These are phyloP conservation scores for Carex scoparia DNA, from an alignment of 176 grass and related monocot genomes.

Conservation along the genomic window DNA sequence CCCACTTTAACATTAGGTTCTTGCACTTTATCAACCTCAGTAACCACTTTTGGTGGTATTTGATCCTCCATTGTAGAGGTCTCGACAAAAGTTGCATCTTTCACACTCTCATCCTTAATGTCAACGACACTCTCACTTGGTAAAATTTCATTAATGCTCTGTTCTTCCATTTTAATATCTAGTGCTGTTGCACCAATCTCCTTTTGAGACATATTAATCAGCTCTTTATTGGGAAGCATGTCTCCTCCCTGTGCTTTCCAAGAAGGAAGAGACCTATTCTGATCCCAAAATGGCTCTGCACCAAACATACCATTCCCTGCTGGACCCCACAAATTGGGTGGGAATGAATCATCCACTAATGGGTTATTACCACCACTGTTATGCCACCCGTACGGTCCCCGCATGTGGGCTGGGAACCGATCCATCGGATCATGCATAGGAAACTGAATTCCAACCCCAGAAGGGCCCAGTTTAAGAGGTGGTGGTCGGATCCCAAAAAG, in stretches of 20 bases:
- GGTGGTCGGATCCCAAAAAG: slow-evolving; percentile 80
- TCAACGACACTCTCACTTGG: slow-evolving; percentile 34
- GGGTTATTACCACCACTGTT: slow-evolving; percentile 10
- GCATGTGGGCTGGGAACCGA: slow-evolving; percentile 64
- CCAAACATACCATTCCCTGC: slow-evolving; percentile 52
- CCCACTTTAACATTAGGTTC: slow-evolving; percentile 27
- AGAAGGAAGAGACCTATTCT: slow-evolving; percentile 43
- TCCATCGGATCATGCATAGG: slow-evolving; percentile 77
- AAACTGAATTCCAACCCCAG: slow-evolving; percentile 61
- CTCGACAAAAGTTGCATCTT: slow-evolving; percentile 7
- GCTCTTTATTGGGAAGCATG: slow-evolving; percentile 32
- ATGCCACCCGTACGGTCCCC: slow-evolving; percentile 72
- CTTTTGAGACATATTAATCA: slow-evolving; percentile 50
- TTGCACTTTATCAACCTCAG: slow-evolving; percentile 24
- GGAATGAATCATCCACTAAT: slow-evolving; percentile 58
- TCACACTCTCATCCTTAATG: slow-evolving; percentile 37
- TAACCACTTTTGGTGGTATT: slow-evolving; percentile 15
- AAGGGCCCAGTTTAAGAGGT: slow-evolving; percentile 65
- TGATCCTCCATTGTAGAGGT: neutral
- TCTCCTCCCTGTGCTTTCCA: slow-evolving; percentile 56
- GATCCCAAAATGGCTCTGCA: slow-evolving; percentile 66
- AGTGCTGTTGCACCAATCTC: slow-evolving; percentile 28
- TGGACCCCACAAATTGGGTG: slow-evolving; percentile 69
- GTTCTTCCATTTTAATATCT: slow-evolving; percentile 39
- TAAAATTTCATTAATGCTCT: slow-evolving; percentile 27